phyloP scores from a whole-genome alignment of 768 basidiomycete genomes.

The Phaeotremella skinneri region DNA sequence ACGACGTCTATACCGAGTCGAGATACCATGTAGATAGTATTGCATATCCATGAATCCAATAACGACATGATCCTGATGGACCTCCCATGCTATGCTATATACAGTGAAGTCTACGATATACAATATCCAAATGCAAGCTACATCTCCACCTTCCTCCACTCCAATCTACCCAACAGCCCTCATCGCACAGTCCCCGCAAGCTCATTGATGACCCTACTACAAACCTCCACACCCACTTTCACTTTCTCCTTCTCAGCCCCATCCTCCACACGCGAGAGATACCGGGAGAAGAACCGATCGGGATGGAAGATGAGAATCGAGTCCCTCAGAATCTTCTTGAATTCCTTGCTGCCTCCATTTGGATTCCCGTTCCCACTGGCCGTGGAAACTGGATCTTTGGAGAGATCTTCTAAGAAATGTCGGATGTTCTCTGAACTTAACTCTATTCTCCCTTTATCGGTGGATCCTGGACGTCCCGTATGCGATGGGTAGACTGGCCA shows the following conservation, averaged over 20 bases:
- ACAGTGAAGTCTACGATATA: too few relatives aligned
- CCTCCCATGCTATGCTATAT: too few relatives aligned
- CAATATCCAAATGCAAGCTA: not conserved
- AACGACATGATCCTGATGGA: too few relatives aligned
- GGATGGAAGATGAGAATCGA: slow-evolving; percentile 58
- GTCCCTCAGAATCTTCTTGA: slow-evolving; percentile 60
- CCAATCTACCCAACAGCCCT: not conserved
- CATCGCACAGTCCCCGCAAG: slow-evolving; percentile 25
- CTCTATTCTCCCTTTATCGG: slow-evolving; percentile 6
- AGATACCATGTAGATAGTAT: too few relatives aligned
- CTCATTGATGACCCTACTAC: slow-evolving; percentile 47
- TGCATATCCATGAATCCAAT: too few relatives aligned
- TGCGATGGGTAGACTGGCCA: slow-evolving; percentile 46
- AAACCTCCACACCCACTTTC: slow-evolving; percentile 47
- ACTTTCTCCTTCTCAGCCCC: slow-evolving; percentile 40
- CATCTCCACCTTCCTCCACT: too few relatives aligned
- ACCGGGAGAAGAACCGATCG: slow-evolving; percentile 48
- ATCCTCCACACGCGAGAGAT: slow-evolving; percentile 37
- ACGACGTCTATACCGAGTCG: too few relatives aligned
- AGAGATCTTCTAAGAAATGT: slow-evolving; percentile 29
- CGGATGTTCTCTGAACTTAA: slow-evolving; percentile 30
- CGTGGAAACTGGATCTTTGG: slow-evolving; percentile 10
- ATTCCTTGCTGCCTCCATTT: slow-evolving; percentile 49
- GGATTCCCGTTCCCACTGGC: not conserved
- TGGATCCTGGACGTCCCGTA: not conserved